These are phyloP conservation scores for Furcasterigmium furcatum DNA, from an alignment of 2,329 filamentous ascomycete genomes.

Conservation along the genomic window DNA sequence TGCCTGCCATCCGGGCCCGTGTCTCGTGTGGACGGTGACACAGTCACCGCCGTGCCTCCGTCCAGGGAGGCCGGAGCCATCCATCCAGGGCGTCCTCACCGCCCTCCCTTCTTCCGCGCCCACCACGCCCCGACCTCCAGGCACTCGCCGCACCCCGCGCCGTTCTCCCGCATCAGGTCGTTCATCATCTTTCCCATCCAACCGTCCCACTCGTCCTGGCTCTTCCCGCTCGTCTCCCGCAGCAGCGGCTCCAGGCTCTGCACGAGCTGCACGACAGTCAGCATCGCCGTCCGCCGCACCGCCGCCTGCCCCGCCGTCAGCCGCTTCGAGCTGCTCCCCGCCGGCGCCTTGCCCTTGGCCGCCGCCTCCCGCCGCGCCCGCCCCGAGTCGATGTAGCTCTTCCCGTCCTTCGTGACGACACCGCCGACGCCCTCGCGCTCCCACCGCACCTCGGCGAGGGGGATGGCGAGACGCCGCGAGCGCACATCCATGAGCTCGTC, in stretches of 20 bases:
- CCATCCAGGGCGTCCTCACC: no score
- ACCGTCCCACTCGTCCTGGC: constrained; percentile 85
- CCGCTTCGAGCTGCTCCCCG: constrained; percentile 40
- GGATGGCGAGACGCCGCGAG: constrained; percentile 79
- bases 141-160: constrained; percentile 81
- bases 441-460: constrained; percentile 81
- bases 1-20: no score
- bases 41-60: no score
- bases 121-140: constrained; percentile 85
- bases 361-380: constrained; percentile 16
- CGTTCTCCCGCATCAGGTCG: constrained; percentile 75
- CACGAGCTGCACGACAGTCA: constrained; percentile 79
- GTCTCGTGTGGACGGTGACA: no score
- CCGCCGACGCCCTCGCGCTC: constrained; percentile 72
- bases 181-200: constrained; percentile 88
- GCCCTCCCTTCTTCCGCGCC: constrained; percentile 64
- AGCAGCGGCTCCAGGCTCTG: constrained; percentile 81
- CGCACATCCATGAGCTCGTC: constrained; percentile 67
- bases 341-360: constrained; percentile 30
- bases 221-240: constrained; percentile 79
- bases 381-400: constrained; percentile 54
- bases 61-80: no score
- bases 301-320: constrained; percentile 69
- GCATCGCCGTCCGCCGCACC: constrained; percentile 73
- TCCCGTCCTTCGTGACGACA: constrained; percentile 57